Evolutionary conservation across 208 protist species (phyloP).

Genomic region (Vickermania ingenoplastis): DNA sequence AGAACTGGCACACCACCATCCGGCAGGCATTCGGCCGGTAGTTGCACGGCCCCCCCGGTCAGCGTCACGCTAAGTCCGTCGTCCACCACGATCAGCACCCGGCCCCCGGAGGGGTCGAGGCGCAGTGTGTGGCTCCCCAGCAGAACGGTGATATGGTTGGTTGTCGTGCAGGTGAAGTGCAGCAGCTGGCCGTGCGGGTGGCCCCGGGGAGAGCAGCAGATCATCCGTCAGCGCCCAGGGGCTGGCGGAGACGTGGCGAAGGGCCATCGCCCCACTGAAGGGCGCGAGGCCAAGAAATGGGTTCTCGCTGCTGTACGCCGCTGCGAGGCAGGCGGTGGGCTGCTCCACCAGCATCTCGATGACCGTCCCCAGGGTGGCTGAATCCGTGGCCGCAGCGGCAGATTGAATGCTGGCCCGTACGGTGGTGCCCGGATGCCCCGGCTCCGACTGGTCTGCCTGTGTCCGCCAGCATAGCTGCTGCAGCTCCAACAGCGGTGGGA

Average conservation of each 20-base stretch:
- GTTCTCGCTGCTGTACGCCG: not conserved
- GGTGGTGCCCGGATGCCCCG: too few species aligned
- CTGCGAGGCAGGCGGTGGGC: not conserved
- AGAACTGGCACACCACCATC: conserved; percentile 23
- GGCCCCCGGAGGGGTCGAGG: conserved; percentile 23
- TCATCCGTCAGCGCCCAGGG: not conserved
- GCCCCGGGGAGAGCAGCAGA: conserved; percentile 17
- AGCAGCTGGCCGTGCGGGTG: conserved; percentile 37
- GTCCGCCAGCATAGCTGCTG: too few species aligned
- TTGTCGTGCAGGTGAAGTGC: conserved; percentile 44
- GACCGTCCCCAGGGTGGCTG: not conserved
- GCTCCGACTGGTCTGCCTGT: too few species aligned
- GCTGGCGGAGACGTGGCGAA: not conserved
- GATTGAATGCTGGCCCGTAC: too few species aligned
- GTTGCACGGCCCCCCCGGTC: conserved; percentile 37
- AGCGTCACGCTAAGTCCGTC: conserved; percentile 59
- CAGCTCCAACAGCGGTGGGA: too few species aligned
- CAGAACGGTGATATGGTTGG: conserved; percentile 64
- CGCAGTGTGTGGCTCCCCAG: conserved; percentile 46
- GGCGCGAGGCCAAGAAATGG: not conserved
- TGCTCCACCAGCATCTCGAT: not conserved
- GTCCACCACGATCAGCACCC: conserved; percentile 56
- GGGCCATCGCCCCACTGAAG: not conserved
- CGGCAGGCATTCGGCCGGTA: conserved; percentile 28
- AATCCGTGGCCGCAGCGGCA: too few species aligned